These are phyloP conservation scores for Exophiala viscosa DNA, from an alignment of 2,329 filamentous ascomycete species.

Conservation along the genomic window DNA sequence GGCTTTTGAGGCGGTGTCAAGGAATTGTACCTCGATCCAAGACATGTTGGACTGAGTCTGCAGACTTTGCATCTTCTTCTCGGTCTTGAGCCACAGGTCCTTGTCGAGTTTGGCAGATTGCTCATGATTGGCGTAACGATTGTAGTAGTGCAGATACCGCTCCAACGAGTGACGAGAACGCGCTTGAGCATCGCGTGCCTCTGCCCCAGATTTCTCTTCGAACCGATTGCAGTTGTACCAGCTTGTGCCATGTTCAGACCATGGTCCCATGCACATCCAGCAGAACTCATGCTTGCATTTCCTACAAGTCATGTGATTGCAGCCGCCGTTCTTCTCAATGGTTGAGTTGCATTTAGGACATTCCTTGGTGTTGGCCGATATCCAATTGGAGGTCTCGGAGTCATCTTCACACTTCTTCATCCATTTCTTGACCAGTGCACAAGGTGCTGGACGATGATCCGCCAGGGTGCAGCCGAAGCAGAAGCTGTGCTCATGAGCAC, in stretches of 20 bases:
- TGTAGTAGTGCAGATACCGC: conserved; percentile 98
- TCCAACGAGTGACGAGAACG: conserved; percentile 86
- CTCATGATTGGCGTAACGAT: conserved; percentile 97
- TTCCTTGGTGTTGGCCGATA: conserved; percentile 97
- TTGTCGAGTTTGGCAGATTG: conserved; percentile 95
- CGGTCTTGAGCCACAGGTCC: conserved; percentile 91
- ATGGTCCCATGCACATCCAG: conserved; percentile 99
- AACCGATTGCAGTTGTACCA: conserved; percentile 99
- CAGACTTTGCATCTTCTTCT: conserved; percentile 97
- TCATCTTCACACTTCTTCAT: conserved; percentile 98
- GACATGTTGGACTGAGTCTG: conserved; percentile 93
- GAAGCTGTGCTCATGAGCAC: conserved; percentile 78
- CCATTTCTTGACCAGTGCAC: conserved; percentile 88
- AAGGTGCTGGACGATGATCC: conserved; percentile 92
- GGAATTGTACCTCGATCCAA: conserved; percentile 98
- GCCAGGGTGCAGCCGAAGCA: conserved; percentile 89
- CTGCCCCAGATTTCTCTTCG: conserved; percentile 89
- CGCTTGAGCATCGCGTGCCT: conserved; percentile 87
- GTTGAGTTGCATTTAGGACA: conserved; percentile 94
- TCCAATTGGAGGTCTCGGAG: conserved; percentile 98
- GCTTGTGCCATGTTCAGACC: conserved; percentile 97
- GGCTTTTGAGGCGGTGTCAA: conserved; percentile 87
- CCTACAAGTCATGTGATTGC: conserved; percentile 96
- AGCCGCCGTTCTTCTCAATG: conserved; percentile 97
- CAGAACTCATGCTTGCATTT: conserved; percentile 97